These are phyloP conservation scores for Ogataea thermomethanolica DNA, from an alignment of 805 yeast genomes.

Conservation along the genomic window DNA sequence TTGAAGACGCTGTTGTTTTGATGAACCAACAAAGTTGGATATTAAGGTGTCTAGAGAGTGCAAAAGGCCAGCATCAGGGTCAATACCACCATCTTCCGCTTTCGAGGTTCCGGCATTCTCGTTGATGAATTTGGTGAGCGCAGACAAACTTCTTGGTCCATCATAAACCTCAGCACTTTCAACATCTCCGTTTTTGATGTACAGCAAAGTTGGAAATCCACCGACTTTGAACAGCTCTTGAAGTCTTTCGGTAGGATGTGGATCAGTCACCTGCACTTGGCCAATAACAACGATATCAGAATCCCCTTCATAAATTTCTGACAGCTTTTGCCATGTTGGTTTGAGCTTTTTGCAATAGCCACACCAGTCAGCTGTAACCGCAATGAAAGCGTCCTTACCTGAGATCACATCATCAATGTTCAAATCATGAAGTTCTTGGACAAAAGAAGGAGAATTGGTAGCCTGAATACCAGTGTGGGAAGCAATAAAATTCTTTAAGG, in stretches of 20 bases:
- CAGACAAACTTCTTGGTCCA: constrained; percentile 44
- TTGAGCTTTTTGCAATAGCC: constrained; percentile 51
- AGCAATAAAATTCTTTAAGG: constrained; percentile 48
- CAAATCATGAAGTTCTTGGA: constrained; percentile 29
- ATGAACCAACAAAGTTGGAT: constrained; percentile 30
- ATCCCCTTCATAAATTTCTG: constrained; percentile 43
- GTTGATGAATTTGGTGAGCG: constrained; percentile 50
- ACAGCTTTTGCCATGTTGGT: constrained; percentile 49
- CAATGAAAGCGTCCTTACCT: constrained; percentile 45
- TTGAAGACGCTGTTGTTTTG: constrained; percentile 25
- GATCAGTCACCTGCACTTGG: constrained; percentile 45
- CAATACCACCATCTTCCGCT: constrained; percentile 39
- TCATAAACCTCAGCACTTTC: constrained; percentile 32
- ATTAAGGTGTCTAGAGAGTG: constrained; percentile 32
- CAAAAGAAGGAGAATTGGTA: constrained; percentile 18
- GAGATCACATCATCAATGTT: constrained; percentile 28
- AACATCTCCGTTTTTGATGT: constrained; percentile 40
- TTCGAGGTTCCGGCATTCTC: constrained; percentile 39
- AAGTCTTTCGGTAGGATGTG: constrained; percentile 41
- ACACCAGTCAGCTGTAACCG: constrained; percentile 62
- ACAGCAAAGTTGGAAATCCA: constrained; percentile 54
- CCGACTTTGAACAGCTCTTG: constrained; percentile 40
- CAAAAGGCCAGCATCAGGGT: constrained; percentile 39
- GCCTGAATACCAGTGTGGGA: constrained; percentile 34
- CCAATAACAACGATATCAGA: constrained; percentile 39